phyloP scores from a whole-genome alignment of 2,329 filamentous ascomycete genomes.

The Pseudopithomyces maydicus region DNA sequence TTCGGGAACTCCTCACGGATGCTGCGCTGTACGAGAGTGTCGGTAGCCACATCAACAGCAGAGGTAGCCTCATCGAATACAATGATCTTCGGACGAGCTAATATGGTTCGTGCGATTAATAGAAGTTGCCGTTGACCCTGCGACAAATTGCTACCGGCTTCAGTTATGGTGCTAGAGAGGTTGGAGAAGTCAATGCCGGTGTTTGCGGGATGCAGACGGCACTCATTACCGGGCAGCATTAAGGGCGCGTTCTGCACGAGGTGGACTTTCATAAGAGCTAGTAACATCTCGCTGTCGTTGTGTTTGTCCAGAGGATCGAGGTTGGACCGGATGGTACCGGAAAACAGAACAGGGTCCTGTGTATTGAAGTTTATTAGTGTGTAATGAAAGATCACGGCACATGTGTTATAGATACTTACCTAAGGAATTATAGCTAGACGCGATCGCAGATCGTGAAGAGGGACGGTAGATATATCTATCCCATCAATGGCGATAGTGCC shows the following conservation, averaged over 20 bases:
- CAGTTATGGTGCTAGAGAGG: not conserved
- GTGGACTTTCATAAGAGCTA: not conserved
- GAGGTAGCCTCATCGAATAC: not conserved
- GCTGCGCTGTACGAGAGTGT: not conserved
- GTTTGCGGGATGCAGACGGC: too few relatives aligned
- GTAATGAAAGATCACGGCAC: too few relatives aligned
- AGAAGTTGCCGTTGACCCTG: not conserved
- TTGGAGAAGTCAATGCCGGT: too few relatives aligned
- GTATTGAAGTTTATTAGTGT: slow-evolving; percentile 52
- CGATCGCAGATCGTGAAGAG: slow-evolving; percentile 66
- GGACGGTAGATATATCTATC: not conserved
- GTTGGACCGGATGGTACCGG: slow-evolving; percentile 65
- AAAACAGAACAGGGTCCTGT: slow-evolving; percentile 55
- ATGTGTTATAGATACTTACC: too few relatives aligned
- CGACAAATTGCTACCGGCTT: not conserved
- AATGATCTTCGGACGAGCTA: not conserved
- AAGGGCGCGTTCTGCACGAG: not conserved
- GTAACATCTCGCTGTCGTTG: slow-evolving; percentile 62
- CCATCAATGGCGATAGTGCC: not conserved
- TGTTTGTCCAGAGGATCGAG: slow-evolving; percentile 89
- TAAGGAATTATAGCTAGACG: too few relatives aligned
- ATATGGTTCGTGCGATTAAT: not conserved
- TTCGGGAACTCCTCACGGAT: not conserved
- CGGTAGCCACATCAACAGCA: not conserved
- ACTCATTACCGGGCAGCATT: too few relatives aligned